A percentile compares a stretch with the other conserved stretches of the same genome.
Conservation (phyloP, 1,284 basidiomycete genomes). For the Phellinidium pouzarii region DNA sequence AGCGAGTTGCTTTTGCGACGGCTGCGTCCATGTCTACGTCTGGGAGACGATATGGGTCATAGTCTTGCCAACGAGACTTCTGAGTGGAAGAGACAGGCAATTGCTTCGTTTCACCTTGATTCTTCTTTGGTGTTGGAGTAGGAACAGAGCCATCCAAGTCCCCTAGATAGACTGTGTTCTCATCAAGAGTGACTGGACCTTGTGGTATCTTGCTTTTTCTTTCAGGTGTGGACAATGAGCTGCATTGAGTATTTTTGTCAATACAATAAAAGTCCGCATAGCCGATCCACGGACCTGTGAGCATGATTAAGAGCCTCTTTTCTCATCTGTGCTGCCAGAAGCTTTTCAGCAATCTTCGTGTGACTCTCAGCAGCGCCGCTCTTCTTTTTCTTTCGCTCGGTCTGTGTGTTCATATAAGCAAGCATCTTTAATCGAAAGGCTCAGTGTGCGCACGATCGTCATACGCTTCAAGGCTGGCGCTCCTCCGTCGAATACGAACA, state of each 20-base stretch:
- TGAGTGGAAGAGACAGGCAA: slow-evolving; percentile 42
- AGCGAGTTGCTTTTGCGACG: slow-evolving; percentile 51
- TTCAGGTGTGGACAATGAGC: slow-evolving; percentile 25
- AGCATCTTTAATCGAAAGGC: not conserved
- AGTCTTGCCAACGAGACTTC: slow-evolving; percentile 57
- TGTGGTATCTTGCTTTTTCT: slow-evolving; percentile 39
- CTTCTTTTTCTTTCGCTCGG: slow-evolving; percentile 83
- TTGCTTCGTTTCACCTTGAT: slow-evolving; percentile 27
- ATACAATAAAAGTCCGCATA: not conserved
- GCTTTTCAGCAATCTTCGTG: slow-evolving; percentile 79
- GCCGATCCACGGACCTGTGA: slow-evolving; percentile 37
- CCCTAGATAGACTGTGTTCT: slow-evolving; percentile 78
- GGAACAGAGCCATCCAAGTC: slow-evolving; percentile 63
- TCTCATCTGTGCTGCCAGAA: slow-evolving; percentile 91
- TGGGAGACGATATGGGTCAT: slow-evolving; percentile 82
- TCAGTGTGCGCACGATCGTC: slow-evolving; percentile 63
- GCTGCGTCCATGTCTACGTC: slow-evolving; percentile 59
- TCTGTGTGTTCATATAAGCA: slow-evolving; percentile 36
- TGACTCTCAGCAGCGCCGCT: slow-evolving; percentile 80
- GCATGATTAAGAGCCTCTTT: slow-evolving; percentile 82
- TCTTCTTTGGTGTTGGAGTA: slow-evolving; percentile 39
- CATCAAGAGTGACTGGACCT: slow-evolving; percentile 46
- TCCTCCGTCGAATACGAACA: slow-evolving; percentile 96
- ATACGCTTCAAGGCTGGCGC: slow-evolving; percentile 82
- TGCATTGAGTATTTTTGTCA: not conserved